Evolutionary conservation across 2,329 filamentous ascomycete genomes (phyloP).

Genomic region (Chrysoporthe puriensis): DNA sequence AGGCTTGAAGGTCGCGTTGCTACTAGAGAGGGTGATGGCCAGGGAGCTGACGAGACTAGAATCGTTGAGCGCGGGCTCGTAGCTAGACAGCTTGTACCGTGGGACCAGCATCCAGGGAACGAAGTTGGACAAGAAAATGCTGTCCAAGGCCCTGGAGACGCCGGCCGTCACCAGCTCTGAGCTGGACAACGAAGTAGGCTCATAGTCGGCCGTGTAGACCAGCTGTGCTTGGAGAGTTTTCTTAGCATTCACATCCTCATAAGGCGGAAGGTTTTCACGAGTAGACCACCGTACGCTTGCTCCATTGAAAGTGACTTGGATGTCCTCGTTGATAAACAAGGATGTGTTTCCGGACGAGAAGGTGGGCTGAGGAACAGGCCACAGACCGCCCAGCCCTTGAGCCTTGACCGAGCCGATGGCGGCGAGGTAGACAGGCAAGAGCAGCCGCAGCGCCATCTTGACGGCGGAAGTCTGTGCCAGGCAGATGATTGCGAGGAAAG

Average conservation of each 20-base stretch:
- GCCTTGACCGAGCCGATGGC: slow-evolving; percentile 50
- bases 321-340: slow-evolving; percentile 56
- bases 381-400: slow-evolving; percentile 42
- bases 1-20: slow-evolving; percentile 64
- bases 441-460: slow-evolving; percentile 33
- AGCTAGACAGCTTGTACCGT: slow-evolving; percentile 58
- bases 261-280: slow-evolving; percentile 30
- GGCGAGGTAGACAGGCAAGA: slow-evolving; percentile 45
- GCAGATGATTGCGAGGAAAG: background rate
- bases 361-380: slow-evolving; percentile 56
- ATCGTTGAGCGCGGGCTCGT: slow-evolving; percentile 60
- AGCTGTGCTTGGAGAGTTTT: slow-evolving; percentile 47
- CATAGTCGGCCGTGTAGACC: slow-evolving; percentile 50
- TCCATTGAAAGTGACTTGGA: slow-evolving; percentile 63
- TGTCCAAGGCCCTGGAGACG: slow-evolving; percentile 62
- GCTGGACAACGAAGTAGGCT: slow-evolving; percentile 48
- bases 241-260: slow-evolving; percentile 38
- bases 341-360: slow-evolving; percentile 55
- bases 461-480: slow-evolving; percentile 27
- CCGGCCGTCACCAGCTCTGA: slow-evolving; percentile 59
- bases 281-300: slow-evolving; percentile 54
- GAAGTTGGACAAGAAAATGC: slow-evolving; percentile 70
- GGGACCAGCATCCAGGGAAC: slow-evolving; percentile 79
- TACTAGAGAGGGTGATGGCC: slow-evolving; percentile 61
- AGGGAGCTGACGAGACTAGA: slow-evolving; percentile 60